Evolutionary conservation across 1,139 yeast genomes (phyloP), one percentile per base, ranked within the genome.

Genomic region (Geotrichum restrictum): DNA sequence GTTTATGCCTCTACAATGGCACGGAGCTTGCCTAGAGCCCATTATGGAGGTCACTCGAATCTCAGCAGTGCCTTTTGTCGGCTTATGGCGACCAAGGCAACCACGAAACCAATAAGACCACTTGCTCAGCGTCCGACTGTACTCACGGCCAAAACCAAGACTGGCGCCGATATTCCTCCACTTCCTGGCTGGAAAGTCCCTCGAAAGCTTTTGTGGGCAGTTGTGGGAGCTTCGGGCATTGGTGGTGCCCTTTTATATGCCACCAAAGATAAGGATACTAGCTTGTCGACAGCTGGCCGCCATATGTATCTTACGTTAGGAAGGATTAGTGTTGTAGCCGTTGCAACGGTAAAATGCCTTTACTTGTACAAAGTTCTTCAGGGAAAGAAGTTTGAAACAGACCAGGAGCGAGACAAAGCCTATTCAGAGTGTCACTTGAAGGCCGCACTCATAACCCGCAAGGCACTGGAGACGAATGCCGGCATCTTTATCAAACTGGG

Each of bases 401-500:
- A 73, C 1, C 78, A 77, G n/a, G 83, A 77, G 7, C 76, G 84
- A 46, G 64, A 69, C 1, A 61, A 65, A 8, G 93, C 84, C 0
- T 69, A 91, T 48, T 70, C 78, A 6, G 70, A 75, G 45, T 81
- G 88, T 52, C 98, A 93, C 67, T 68, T 74, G 56, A 74, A 74
- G 53, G 93, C 96, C 47, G 98, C 98, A 0, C 68, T 74, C 16
- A 83, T 89, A 48, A 88, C 98, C 0, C 74, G 88, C 56, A 72
- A 73, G 52, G 97, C 97, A 0, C 72, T 93, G 38, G 93, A 88
- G 62, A 76, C 74, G 34, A 93, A 93, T 64, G 97, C 96, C 14
- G 98, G 98, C 2, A 79, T 93, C 6, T 93, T 85, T 68, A 93
- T 93, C 67, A 94, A 94, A 67, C 73, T 93, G 45, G 98, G 99